phyloP scores from a whole-genome alignment of 176 grass and related monocot species.

The Oryza punctata region DNA sequence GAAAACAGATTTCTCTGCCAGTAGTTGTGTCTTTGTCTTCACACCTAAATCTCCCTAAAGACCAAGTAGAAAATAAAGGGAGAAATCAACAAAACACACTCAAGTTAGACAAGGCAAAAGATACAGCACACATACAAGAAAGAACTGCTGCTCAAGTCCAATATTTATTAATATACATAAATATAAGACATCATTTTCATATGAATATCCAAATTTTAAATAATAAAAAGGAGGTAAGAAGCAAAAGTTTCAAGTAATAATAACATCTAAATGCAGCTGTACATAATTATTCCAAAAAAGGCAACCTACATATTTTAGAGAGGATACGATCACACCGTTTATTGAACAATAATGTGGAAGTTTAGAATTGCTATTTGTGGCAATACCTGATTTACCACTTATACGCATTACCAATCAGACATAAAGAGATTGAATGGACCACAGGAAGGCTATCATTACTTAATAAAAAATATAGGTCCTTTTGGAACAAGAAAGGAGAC shows the following conservation, averaged over 20 bases:
- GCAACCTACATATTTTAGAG: neutral
- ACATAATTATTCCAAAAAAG: neutral
- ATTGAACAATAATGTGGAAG: neutral
- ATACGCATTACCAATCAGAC: conserved; percentile 14
- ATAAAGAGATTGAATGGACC: conserved; percentile 13
- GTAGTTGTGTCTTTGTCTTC: conserved; percentile 96
- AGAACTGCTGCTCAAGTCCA: conserved; percentile 17
- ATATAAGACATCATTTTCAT: conserved; percentile 35
- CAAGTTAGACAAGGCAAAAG: neutral
- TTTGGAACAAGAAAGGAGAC: neutral
- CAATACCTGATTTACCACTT: conserved; percentile 17
- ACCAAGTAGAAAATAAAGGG: conserved; percentile 17
- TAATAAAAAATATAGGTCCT: neutral
- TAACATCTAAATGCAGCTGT: conserved; percentile 1
- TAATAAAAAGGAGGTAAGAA: neutral
- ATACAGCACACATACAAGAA: conserved; percentile 16
- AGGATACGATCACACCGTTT: neutral
- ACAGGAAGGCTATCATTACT: neutral
- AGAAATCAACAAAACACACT: neutral
- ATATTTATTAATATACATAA: neutral
- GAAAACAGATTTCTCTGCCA: conserved; percentile 98
- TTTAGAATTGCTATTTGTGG: neutral
- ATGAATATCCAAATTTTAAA: neutral
- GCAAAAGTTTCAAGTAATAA: neutral
- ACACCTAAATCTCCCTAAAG: conserved; percentile 93